Percentiles rank a stretch among this genome's conserved stretches.
phyloP scores from a whole-genome alignment of 1,284 basidiomycete genomes.

The Ustilago esculenta region DNA sequence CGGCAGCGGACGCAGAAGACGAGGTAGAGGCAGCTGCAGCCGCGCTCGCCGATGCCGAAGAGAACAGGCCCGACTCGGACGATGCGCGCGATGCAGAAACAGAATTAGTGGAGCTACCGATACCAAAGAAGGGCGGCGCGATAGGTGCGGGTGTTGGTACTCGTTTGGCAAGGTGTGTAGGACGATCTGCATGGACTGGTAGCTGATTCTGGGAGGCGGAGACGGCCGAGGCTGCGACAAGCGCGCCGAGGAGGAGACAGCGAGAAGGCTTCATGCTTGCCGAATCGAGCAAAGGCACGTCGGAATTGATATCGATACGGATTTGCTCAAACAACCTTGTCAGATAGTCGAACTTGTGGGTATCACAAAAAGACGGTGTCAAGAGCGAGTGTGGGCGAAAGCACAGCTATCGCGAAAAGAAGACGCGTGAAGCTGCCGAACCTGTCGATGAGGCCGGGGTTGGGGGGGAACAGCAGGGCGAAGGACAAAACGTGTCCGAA shows the following conservation, averaged over 20 bases:
- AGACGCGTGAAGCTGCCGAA: no score
- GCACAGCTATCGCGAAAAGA: no score
- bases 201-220: constrained; percentile 23
- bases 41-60: constrained; percentile 7
- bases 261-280: constrained; percentile 25
- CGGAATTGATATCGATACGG: not conserved
- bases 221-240: constrained; percentile 22
- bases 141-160: constrained; percentile 11
- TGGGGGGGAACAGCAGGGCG: no score
- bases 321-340: no score
- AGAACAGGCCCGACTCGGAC: constrained; percentile 4
- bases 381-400: no score
- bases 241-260: constrained; percentile 26
- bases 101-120: constrained; percentile 7
- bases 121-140: not conserved
- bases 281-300: not conserved
- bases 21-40: constrained; percentile 24
- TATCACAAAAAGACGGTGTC: no score
- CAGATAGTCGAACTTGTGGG: no score
- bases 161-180: constrained; percentile 11
- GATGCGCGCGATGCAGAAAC: constrained; percentile 4
- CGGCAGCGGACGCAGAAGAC: constrained; percentile 26
- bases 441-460: no score
- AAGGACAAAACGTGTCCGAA: no score
- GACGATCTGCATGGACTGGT: constrained; percentile 21